phyloP scores from a whole-genome alignment of 176 grass and related monocot genomes.

The Canna indica region DNA sequence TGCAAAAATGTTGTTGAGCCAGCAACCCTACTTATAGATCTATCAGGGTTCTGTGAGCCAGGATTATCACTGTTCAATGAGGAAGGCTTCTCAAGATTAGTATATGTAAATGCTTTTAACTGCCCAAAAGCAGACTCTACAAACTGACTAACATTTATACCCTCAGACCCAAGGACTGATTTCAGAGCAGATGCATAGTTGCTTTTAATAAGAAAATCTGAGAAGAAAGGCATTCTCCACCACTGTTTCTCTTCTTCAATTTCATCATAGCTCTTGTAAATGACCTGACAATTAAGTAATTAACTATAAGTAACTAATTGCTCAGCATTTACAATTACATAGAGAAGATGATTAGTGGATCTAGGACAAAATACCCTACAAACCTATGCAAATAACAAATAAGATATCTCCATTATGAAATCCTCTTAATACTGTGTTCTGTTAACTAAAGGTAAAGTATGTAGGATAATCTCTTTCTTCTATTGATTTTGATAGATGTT shows the following conservation, averaged over 20 bases:
- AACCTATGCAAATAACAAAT: not conserved
- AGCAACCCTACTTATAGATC: conserved; percentile 18
- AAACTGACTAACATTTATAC: conserved; percentile 85
- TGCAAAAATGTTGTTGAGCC: conserved; percentile 19
- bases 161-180: conserved; percentile 66
- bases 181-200: conserved; percentile 62
- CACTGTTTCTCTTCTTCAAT: conserved; percentile 78
- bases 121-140: conserved; percentile 90
- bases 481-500: too few relatives aligned
- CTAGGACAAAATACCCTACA: not conserved
- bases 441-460: too few relatives aligned
- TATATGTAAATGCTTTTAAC: conserved; percentile 52
- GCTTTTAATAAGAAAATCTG: conserved; percentile 69
- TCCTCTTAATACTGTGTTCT: too few relatives aligned
- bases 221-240: conserved; percentile 87
- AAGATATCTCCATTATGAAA: not conserved
- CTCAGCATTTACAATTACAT: not conserved
- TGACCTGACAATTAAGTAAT: conserved; percentile 46
- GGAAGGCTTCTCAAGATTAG: conserved; percentile 40
- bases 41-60: conserved; percentile 36
- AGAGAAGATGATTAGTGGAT: not conserved
- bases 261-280: conserved; percentile 77
- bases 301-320: conserved; percentile 17
- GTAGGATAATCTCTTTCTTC: too few relatives aligned
- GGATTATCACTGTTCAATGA: conserved; percentile 38